Evolutionary conservation across 768 basidiomycete genomes (phyloP).

Genomic region (Lenzites betulinus): DNA sequence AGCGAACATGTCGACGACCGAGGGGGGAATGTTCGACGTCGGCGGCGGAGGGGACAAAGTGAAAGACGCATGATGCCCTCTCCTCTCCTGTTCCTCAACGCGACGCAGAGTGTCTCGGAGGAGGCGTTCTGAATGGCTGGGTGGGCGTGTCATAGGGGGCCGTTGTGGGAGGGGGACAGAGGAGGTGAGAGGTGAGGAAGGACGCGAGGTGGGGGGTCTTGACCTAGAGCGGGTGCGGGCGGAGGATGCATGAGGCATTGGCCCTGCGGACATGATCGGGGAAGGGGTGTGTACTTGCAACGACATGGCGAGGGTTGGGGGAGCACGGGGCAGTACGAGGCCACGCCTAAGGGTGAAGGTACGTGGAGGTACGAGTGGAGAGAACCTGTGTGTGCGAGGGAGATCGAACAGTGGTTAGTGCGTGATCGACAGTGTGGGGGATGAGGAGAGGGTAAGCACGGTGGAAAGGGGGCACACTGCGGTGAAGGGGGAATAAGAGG

Average conservation of each 20-base stretch:
- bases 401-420: slow-evolving; percentile 14
- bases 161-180: slow-evolving; percentile 25
- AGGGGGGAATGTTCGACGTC: slow-evolving; percentile 6
- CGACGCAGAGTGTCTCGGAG: slow-evolving; percentile 56
- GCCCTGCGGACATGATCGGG: slow-evolving; percentile 28
- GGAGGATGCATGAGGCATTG: slow-evolving; percentile 19
- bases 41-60: slow-evolving; percentile 10
- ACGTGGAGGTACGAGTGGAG: slow-evolving; percentile 20
- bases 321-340: slow-evolving; percentile 28
- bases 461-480: slow-evolving; percentile 17
- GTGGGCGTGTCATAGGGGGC: slow-evolving; percentile 39
- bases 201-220: slow-evolving; percentile 25
- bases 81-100: slow-evolving; percentile 47
- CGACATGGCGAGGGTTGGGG: slow-evolving; percentile 42
- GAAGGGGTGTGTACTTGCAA: slow-evolving; percentile 36
- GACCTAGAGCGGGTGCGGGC: slow-evolving; percentile 26
- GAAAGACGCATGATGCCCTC: slow-evolving; percentile 24
- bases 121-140: slow-evolving; percentile 56
- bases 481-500: slow-evolving; percentile 22
- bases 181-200: slow-evolving; percentile 30
- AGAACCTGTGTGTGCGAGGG: slow-evolving; percentile 21
- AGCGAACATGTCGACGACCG: slow-evolving; percentile 23
- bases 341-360: slow-evolving; percentile 25
- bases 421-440: slow-evolving; percentile 13
- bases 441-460: slow-evolving; percentile 16